Evolutionary conservation across 352 stramenopile species (phyloP).

Genomic region (Globisporangium polare): DNA sequence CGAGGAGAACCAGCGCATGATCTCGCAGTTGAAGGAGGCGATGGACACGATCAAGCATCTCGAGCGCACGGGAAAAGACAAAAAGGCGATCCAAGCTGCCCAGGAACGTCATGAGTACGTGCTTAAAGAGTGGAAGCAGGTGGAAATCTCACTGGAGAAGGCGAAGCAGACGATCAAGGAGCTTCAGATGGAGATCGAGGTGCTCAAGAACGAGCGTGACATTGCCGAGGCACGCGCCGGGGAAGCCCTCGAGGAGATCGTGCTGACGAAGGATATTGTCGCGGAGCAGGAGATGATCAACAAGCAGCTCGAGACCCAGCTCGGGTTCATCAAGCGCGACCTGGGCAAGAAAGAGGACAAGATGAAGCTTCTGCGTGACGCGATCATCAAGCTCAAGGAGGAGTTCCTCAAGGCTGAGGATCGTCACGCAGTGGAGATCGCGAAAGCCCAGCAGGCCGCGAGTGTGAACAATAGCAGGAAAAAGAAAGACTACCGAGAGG

Average conservation of each 20-base stretch:
- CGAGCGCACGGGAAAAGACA: slow-evolving; percentile 51
- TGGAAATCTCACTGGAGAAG: slow-evolving; percentile 49
- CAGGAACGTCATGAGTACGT: slow-evolving; percentile 62
- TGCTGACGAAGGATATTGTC: slow-evolving; percentile 46
- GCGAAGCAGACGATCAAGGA: slow-evolving; percentile 49
- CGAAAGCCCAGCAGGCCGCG: slow-evolving; percentile 47
- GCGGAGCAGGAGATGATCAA: slow-evolving; percentile 29
- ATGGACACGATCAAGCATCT: slow-evolving; percentile 62
- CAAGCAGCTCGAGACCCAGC: slow-evolving; percentile 46
- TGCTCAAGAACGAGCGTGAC: slow-evolving; percentile 56
- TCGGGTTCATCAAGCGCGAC: slow-evolving; percentile 36
- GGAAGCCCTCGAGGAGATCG: slow-evolving; percentile 81
- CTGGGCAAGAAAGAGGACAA: slow-evolving; percentile 55
- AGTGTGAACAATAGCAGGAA: slow-evolving; percentile 8
- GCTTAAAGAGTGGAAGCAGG: slow-evolving; percentile 71
- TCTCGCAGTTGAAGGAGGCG: slow-evolving; percentile 64
- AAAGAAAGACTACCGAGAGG: slow-evolving; percentile 23
- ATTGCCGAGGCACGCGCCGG: slow-evolving; percentile 73
- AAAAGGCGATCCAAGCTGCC: slow-evolving; percentile 54
- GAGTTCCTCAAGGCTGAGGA: slow-evolving; percentile 87
- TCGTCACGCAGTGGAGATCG: slow-evolving; percentile 64
- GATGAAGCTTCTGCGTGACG: slow-evolving; percentile 62
- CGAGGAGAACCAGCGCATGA: slow-evolving; percentile 77
- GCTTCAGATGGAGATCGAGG: slow-evolving; percentile 52
- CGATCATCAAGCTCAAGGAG: slow-evolving; percentile 86